Evolutionary conservation across 1,284 basidiomycete genomes (phyloP).

Genomic region (Rugiboletus extremiorientalis): DNA sequence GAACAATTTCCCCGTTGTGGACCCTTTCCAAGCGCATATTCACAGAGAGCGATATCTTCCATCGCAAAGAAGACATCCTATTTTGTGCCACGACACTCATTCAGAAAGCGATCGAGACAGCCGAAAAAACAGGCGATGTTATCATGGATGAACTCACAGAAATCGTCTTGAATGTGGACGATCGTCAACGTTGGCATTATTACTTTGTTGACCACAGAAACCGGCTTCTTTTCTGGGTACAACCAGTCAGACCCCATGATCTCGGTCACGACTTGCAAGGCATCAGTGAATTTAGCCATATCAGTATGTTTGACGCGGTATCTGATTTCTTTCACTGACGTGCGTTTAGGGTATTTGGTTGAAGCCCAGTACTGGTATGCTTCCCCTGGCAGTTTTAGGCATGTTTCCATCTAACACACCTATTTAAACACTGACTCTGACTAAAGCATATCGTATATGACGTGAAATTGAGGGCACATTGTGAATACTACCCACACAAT

Average conservation of each 20-base stretch:
- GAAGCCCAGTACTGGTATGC: slow-evolving; percentile 17
- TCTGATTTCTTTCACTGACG: slow-evolving; percentile 1
- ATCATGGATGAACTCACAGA: slow-evolving; percentile 18
- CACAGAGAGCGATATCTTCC: slow-evolving; percentile 12
- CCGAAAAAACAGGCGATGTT: neutral
- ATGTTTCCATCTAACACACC: neutral
- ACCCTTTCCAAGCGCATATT: slow-evolving; percentile 12
- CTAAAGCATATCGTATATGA: neutral
- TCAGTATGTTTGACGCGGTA: slow-evolving; percentile 8
- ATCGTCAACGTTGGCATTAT: slow-evolving; percentile 1
- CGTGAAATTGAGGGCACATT: slow-evolving; percentile 13
- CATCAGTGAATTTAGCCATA: slow-evolving; percentile 3
- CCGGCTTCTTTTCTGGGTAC: slow-evolving; percentile 21
- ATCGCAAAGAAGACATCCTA: neutral
- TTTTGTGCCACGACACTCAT: slow-evolving; percentile 8
- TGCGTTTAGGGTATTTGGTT: slow-evolving; percentile 12
- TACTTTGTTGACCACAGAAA: slow-evolving; percentile 21
- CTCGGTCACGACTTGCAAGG: slow-evolving; percentile 1
- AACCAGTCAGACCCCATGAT: neutral
- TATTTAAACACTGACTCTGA: neutral
- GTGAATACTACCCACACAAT: slow-evolving; percentile 19
- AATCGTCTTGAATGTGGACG: slow-evolving; percentile 17
- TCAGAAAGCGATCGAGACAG: neutral
- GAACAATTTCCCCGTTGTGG: neutral
- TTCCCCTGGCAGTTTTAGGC: neutral